phyloP scores from a whole-genome alignment of 1,284 basidiomycete genomes.

The Meripilus lineatus region DNA sequence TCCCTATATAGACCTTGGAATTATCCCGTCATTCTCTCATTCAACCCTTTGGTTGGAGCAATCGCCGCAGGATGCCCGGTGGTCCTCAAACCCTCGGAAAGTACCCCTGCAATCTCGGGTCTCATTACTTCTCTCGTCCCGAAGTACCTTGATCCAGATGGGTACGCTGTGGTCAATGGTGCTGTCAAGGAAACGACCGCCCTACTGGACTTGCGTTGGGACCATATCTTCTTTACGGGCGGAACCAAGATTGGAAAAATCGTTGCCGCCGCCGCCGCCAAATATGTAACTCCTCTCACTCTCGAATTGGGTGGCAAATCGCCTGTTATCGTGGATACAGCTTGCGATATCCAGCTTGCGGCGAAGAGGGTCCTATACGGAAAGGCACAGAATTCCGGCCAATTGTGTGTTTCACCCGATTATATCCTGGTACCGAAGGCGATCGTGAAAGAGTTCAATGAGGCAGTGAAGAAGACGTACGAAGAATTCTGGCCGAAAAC shows the following conservation, averaged over 20 bases:
- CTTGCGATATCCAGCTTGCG: slow-evolving; percentile 52
- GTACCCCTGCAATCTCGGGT: slow-evolving; percentile 43
- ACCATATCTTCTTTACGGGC: slow-evolving; percentile 66
- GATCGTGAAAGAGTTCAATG: slow-evolving; percentile 48
- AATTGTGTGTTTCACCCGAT: slow-evolving; percentile 62
- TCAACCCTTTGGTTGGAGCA: slow-evolving; percentile 52
- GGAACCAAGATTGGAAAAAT: slow-evolving; percentile 72
- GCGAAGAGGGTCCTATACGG: slow-evolving; percentile 74
- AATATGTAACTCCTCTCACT: slow-evolving; percentile 76
- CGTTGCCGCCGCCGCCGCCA: slow-evolving; percentile 77
- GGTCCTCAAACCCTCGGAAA: slow-evolving; percentile 61
- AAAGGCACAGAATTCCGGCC: slow-evolving; percentile 67
- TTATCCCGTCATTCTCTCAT: slow-evolving; percentile 45
- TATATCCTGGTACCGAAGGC: slow-evolving; percentile 52
- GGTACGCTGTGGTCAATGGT: slow-evolving; percentile 52
- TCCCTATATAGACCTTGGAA: slow-evolving; percentile 44
- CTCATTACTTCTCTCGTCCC: slow-evolving; percentile 54
- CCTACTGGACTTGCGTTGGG: slow-evolving; percentile 78
- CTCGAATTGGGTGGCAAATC: slow-evolving; percentile 85
- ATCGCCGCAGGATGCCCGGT: slow-evolving; percentile 59
- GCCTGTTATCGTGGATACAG: slow-evolving; percentile 74
- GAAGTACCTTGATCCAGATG: slow-evolving; percentile 54
- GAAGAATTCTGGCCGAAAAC: slow-evolving; percentile 34
- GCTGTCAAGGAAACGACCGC: slow-evolving; percentile 51
- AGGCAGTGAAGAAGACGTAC: slow-evolving; percentile 39